phyloP scores from a whole-genome alignment of 176 grass and related monocot genomes.

The Aegilops speltoides region DNA sequence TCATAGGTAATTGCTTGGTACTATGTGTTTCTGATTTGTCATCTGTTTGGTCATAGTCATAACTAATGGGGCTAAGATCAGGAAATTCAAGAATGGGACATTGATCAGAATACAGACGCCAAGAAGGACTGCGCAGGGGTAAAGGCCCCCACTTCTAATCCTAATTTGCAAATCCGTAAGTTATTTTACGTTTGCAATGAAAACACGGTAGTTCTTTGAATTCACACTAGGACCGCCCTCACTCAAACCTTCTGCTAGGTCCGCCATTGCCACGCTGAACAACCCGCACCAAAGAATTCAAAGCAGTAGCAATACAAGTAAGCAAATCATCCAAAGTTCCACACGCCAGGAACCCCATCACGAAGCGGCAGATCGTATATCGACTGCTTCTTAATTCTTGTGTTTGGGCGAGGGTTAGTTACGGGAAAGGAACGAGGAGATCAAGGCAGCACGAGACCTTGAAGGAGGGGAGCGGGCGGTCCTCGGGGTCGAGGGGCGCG shows the following conservation, averaged over 20 bases:
- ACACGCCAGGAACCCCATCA: neutral
- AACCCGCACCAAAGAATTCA: neutral
- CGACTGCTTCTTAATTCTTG: neutral
- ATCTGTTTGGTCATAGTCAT: neutral
- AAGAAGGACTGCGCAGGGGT: neutral
- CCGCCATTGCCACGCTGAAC: neutral
- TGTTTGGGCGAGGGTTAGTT: neutral
- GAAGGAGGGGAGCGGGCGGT: slow-evolving; percentile 56
- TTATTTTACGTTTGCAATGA: neutral
- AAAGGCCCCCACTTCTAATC: neutral
- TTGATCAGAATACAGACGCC: neutral
- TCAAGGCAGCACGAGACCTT: slow-evolving; percentile 37
- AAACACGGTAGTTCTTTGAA: neutral
- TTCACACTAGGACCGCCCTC: neutral
- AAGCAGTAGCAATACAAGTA: neutral
- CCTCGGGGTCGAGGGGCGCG: slow-evolving; percentile 63
- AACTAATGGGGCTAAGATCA: neutral
- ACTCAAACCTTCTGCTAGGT: neutral
- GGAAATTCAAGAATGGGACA: neutral
- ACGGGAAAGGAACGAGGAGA: neutral
- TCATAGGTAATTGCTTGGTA: neutral
- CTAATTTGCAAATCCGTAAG: neutral
- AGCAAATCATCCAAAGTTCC: neutral
- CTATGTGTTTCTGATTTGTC: neutral
- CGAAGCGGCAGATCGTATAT: neutral